Percentiles rank a stretch among this genome's conserved stretches.
Evolutionary conservation across 129 eudicot species (phyloP).

Genomic region (Pulicaria dysenterica): DNA sequence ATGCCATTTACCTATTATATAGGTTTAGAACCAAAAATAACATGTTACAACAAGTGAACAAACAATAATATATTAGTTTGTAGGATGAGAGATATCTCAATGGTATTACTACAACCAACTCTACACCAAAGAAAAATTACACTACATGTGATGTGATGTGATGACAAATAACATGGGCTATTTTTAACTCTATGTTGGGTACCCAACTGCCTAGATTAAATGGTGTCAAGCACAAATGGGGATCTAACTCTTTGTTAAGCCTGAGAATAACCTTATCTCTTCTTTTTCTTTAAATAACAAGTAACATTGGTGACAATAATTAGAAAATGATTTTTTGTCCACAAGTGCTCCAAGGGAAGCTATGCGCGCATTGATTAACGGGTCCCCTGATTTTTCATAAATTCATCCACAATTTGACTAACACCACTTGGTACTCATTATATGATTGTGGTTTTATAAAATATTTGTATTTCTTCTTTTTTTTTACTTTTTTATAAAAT

Average conservation of each 20-base stretch:
- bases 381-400: conserved; percentile 20
- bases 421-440: background rate
- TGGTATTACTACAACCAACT: too few species aligned
- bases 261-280: background rate
- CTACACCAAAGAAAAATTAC: too few species aligned
- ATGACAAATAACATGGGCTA: too few species aligned
- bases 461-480: background rate
- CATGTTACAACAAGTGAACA: too few species aligned
- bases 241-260: background rate
- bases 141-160: too few species aligned
- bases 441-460: background rate
- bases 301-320: background rate
- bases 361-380: conserved; percentile 10
- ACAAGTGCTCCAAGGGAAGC: conserved; percentile 14
- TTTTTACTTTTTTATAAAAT: background rate
- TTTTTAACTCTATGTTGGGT: too few species aligned
- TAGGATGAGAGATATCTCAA: too few species aligned
- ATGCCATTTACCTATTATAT: too few species aligned
- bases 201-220: background rate
- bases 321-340: background rate
- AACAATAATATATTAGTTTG: too few species aligned
- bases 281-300: too few species aligned
- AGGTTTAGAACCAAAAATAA: too few species aligned
- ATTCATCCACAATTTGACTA: background rate
- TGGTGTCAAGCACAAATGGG: background rate